Evolutionary conservation across 2,329 filamentous ascomycete species (phyloP).

Genomic region (Akanthomyces uredinophilus): DNA sequence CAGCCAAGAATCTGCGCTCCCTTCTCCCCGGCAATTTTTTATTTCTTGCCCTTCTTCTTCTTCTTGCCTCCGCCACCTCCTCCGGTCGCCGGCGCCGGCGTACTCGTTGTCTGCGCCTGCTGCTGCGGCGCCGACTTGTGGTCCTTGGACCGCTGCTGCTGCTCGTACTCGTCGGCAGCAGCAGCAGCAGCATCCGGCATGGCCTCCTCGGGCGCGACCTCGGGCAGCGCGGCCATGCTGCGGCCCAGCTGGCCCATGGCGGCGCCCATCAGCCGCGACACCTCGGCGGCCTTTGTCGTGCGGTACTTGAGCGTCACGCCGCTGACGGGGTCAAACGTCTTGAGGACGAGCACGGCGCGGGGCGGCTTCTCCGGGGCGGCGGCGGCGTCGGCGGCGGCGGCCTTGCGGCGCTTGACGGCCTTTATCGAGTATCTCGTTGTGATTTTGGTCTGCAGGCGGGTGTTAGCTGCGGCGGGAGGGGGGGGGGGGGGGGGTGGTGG

Average conservation of each 20-base stretch:
- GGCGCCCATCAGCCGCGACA: constrained; percentile 68
- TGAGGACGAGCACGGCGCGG: constrained; percentile 70
- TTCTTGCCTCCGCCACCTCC: constrained; percentile 48
- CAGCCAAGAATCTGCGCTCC: neutral
- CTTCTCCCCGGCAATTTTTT: constrained; percentile 21
- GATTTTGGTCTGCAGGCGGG: constrained; percentile 66
- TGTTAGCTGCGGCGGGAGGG: neutral
- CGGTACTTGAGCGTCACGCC: constrained; percentile 86
- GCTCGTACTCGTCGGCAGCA: constrained; percentile 23
- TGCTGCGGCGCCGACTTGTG: constrained; percentile 21
- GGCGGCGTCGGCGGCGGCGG: constrained; percentile 21
- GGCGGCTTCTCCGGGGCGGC: constrained; percentile 40
- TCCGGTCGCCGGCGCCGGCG: constrained; percentile 27
- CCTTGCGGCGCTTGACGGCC: constrained; percentile 29
- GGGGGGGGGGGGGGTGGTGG: neutral
- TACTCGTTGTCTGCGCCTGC: constrained; percentile 14
- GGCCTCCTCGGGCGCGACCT: constrained; percentile 34
- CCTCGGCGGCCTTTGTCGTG: constrained; percentile 87
- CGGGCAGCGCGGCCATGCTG: constrained; percentile 55
- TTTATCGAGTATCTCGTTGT: constrained; percentile 85
- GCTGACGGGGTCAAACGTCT: constrained; percentile 79
- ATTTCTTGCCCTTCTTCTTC: constrained; percentile 70
- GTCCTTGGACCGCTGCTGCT: constrained; percentile 13
- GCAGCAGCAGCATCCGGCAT: constrained; percentile 18
- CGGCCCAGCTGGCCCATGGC: constrained; percentile 72